Percentiles rank a stretch among this genome's conserved stretches.
Evolutionary conservation across 140 eudicot genomes (phyloP).

Genomic region (Cichorium intybus): DNA sequence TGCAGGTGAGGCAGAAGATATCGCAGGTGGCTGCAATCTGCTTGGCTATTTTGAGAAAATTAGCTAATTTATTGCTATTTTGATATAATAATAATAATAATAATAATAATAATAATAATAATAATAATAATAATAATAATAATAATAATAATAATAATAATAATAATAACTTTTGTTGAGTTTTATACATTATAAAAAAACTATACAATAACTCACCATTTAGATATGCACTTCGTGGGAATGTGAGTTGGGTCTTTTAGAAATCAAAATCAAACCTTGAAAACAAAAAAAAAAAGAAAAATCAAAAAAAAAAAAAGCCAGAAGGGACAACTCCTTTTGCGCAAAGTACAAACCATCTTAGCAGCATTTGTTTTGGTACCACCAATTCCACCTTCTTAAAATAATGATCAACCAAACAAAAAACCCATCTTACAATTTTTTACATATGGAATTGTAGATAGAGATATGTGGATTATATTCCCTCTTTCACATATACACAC

Average conservation of each 20-base stretch:
- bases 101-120: too few species aligned
- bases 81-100: too few species aligned
- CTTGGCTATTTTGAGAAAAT: too few species aligned
- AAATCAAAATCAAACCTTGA: neutral
- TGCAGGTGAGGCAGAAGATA: too few species aligned
- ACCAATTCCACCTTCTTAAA: neutral
- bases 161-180: too few species aligned
- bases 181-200: too few species aligned
- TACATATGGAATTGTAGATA: neutral
- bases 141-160: too few species aligned
- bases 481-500: conserved; percentile 27
- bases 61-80: too few species aligned
- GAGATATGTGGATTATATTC: conserved; percentile 9
- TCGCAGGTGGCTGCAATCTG: too few species aligned
- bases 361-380: neutral
- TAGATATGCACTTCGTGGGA: neutral
- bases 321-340: conserved; percentile 1
- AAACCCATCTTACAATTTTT: conserved; percentile 13
- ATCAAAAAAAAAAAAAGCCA: neutral
- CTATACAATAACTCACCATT: too few species aligned
- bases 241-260: neutral
- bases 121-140: too few species aligned
- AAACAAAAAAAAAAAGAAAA: neutral
- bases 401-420: neutral
- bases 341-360: conserved; percentile 4